Evolutionary conservation across 352 stramenopile genomes (phyloP).

Genomic region (Globisporangium heterothallicum): DNA sequence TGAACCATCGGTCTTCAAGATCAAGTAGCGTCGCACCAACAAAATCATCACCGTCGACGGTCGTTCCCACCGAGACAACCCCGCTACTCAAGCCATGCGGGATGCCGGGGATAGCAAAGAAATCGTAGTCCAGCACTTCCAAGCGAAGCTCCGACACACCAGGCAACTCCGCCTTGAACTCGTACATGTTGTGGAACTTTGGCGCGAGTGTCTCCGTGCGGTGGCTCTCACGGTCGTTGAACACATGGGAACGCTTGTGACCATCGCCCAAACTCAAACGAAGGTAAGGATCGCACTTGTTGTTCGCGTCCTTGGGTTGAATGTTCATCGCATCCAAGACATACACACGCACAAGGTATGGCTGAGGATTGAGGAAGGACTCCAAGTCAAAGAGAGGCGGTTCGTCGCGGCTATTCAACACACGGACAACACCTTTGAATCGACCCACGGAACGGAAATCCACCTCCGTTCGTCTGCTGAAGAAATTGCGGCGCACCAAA

Average conservation of each 20-base stretch:
- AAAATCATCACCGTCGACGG: conserved; percentile 76
- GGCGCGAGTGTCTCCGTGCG: conserved; percentile 63
- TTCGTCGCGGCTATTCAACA: conserved; percentile 69
- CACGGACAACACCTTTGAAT: conserved; percentile 88
- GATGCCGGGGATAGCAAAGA: conserved; percentile 54
- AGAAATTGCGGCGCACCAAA: conserved; percentile 29
- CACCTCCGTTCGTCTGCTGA: conserved; percentile 19
- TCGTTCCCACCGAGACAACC: conserved; percentile 38
- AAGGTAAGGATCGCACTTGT: conserved; percentile 85
- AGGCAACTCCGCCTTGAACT: conserved; percentile 87
- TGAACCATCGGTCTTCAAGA: conserved; percentile 92
- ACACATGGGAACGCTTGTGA: conserved; percentile 51
- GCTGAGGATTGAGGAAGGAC: conserved; percentile 64
- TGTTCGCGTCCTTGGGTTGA: conserved; percentile 75
- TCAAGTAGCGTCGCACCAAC: conserved; percentile 91
- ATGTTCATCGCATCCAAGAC: conserved; percentile 79
- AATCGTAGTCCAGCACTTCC: conserved; percentile 71
- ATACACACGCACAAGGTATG: conserved; percentile 85
- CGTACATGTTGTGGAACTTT: conserved; percentile 89
- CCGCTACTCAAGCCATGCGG: conserved; percentile 48
- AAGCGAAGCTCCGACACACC: conserved; percentile 63
- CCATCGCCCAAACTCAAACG: conserved; percentile 74
- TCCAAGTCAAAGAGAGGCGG: conserved; percentile 69
- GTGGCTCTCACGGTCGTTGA: conserved; percentile 82
- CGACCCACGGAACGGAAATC: conserved; percentile 62